Conservation (phyloP, 768 basidiomycete species). For the Auriculariales sp. region DNA sequence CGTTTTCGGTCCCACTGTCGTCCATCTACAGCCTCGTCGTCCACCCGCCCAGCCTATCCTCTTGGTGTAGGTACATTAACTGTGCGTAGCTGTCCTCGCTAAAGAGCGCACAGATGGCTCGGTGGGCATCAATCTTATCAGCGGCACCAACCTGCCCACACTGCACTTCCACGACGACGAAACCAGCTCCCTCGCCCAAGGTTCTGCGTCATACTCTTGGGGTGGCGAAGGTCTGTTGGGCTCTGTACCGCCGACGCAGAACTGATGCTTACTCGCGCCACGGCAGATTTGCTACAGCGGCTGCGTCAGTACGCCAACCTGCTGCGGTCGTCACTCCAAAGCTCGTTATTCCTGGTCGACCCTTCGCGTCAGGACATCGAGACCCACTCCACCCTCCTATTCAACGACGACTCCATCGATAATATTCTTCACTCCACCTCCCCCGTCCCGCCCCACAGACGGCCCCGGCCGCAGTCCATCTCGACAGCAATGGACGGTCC, state of each 20-base stretch:
- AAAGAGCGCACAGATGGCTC: conserved; percentile 49
- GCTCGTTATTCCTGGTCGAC: conserved; percentile 79
- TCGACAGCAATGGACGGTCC: conserved; percentile 10
- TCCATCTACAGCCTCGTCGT: conserved; percentile 83
- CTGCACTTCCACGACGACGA: conserved; percentile 97
- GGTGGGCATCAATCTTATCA: conserved; percentile 77
- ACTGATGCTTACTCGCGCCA: background rate
- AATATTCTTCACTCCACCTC: conserved; percentile 75
- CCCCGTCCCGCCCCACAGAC: conserved; percentile 70
- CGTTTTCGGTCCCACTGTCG: conserved; percentile 85
- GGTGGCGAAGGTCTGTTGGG: conserved; percentile 6
- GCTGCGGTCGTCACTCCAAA: conserved; percentile 73
- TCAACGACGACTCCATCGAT: conserved; percentile 77
- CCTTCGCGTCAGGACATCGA: conserved; percentile 89
- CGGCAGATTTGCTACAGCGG: conserved; percentile 63
- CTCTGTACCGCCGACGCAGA: no score
- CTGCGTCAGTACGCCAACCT: conserved; percentile 67
- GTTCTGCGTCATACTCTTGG: conserved; percentile 20
- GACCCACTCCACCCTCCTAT: conserved; percentile 72
- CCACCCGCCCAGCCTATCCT: conserved; percentile 68
- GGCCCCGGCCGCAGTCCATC: conserved; percentile 48
- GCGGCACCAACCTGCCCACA: conserved; percentile 72
- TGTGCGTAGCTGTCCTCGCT: conserved; percentile 14
- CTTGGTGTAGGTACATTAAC: conserved; percentile 49
- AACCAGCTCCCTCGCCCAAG: conserved; percentile 58